Percentiles rank a stretch among this genome's conserved stretches.
These are phyloP conservation scores for Dryas drummondii DNA, from an alignment of 306 rosid species.

Conservation along the genomic window DNA sequence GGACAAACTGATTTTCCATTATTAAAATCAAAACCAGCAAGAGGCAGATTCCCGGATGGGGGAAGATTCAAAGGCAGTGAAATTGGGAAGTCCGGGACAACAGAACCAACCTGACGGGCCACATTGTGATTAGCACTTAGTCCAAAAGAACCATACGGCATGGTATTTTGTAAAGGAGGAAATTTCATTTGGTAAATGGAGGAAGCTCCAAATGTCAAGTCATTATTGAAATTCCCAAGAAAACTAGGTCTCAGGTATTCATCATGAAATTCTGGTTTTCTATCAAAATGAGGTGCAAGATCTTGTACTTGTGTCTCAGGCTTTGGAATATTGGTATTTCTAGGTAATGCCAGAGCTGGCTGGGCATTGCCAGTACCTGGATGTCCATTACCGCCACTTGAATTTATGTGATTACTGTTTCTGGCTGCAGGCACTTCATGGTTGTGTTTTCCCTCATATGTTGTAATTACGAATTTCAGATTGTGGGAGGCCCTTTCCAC, in stretches of 20 bases:
- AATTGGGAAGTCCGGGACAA: constrained; percentile 61
- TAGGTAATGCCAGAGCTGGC: constrained; percentile 35
- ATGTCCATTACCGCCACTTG: constrained; percentile 36
- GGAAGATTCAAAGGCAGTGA: constrained; percentile 57
- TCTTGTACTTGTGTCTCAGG: constrained; percentile 47
- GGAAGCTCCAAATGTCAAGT: constrained; percentile 55
- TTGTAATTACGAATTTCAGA: constrained; percentile 65
- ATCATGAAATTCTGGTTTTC: constrained; percentile 55
- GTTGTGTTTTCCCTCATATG: constrained; percentile 89
- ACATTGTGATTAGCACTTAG: constrained; percentile 35
- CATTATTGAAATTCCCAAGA: constrained; percentile 50
- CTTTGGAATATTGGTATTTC: constrained; percentile 35
- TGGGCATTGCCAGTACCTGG: constrained; percentile 40
- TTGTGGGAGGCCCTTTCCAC: constrained; percentile 89
- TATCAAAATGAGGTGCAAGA: constrained; percentile 54
- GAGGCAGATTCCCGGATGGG: constrained; percentile 44
- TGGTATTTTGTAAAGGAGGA: constrained; percentile 43
- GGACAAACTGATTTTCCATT: constrained; percentile 40
- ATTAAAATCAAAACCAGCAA: constrained; percentile 46
- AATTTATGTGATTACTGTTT: constrained; percentile 52
- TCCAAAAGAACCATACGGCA: constrained; percentile 52
- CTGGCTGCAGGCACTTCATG: constrained; percentile 84
- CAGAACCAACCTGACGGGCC: constrained; percentile 38
- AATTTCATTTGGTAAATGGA: constrained; percentile 59
- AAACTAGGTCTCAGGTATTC: constrained; percentile 48